Evolutionary conservation across 2,329 filamentous ascomycete genomes (phyloP).

Genomic region (Stenocarpella maydis): DNA sequence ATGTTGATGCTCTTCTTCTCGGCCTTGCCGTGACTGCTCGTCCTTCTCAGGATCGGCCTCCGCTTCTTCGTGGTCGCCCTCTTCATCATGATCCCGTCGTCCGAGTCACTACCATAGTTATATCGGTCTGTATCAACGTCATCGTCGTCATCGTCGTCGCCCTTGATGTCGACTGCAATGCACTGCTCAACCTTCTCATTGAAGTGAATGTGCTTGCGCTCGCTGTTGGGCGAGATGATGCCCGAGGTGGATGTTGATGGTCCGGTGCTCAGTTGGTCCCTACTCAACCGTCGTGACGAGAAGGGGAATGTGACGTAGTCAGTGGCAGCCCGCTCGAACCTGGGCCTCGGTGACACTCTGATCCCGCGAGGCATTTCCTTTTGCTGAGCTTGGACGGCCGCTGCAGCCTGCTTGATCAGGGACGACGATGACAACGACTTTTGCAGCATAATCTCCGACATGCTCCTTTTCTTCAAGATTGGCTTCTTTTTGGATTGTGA

Average conservation of each 20-base stretch:
- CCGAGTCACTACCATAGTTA: slow-evolving; percentile 69
- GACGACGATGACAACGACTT: slow-evolving; percentile 88
- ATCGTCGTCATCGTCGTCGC: slow-evolving; percentile 74
- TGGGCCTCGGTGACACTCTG: slow-evolving; percentile 58
- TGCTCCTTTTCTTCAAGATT: slow-evolving; percentile 94
- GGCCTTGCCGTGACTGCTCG: slow-evolving; percentile 47
- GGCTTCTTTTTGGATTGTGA: slow-evolving; percentile 75
- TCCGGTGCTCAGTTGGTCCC: slow-evolving; percentile 70
- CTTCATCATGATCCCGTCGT: slow-evolving; percentile 86
- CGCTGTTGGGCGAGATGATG: slow-evolving; percentile 66
- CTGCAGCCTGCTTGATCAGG: slow-evolving; percentile 86
- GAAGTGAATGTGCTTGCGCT: slow-evolving; percentile 91
- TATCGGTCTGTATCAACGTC: slow-evolving; percentile 55
- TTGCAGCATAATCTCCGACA: slow-evolving; percentile 95
- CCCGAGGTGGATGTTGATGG: slow-evolving; percentile 77
- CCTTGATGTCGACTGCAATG: slow-evolving; percentile 89
- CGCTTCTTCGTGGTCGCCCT: slow-evolving; percentile 69
- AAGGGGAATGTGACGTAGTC: slow-evolving; percentile 75
- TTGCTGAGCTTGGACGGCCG: slow-evolving; percentile 84
- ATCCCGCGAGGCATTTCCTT: slow-evolving; percentile 53
- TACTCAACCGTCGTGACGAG: slow-evolving; percentile 66
- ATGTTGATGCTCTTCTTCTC: slow-evolving; percentile 89
- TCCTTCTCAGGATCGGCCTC: slow-evolving; percentile 59
- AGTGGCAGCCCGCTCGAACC: slow-evolving; percentile 69
- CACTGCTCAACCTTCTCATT: slow-evolving; percentile 96